phyloP scores from a whole-genome alignment of 352 stramenopile species.

The Phytopythium litorale region DNA sequence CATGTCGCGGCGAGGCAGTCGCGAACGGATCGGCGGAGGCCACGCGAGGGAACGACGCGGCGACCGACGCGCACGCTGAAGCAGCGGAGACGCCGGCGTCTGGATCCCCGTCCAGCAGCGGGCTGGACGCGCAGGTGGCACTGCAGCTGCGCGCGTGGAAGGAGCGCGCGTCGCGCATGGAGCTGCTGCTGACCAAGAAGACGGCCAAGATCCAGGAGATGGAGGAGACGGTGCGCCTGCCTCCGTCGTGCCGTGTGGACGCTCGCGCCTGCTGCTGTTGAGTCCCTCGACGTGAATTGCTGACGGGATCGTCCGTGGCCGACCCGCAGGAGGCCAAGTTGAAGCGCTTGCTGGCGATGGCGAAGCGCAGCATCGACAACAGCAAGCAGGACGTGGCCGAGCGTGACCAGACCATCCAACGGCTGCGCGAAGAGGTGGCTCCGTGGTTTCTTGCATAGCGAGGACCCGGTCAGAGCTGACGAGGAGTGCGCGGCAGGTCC shows the following conservation, averaged over 20 bases:
- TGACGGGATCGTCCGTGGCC: not conserved
- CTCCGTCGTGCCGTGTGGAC: not conserved
- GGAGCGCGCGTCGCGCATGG: conserved; percentile 53
- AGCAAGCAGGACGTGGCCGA: conserved; percentile 77
- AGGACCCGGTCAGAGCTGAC: not conserved
- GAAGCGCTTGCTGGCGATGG: conserved; percentile 79
- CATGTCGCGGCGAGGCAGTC: not conserved
- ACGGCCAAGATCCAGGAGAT: conserved; percentile 70
- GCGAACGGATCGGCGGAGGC: not conserved
- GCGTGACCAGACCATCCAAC: conserved; percentile 52
- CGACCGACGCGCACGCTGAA: not conserved
- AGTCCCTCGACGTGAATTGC: not conserved
- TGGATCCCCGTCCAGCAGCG: conserved; percentile 1
- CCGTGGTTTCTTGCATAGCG: not conserved
- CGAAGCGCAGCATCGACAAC: conserved; percentile 89
- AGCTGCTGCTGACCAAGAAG: conserved; percentile 65
- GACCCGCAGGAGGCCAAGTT: conserved; percentile 60
- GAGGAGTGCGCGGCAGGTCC: conserved; percentile 6
- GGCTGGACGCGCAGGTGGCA: conserved; percentile 16
- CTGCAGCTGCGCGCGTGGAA: conserved; percentile 53
- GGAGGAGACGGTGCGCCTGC: conserved; percentile 55
- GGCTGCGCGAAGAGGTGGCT: conserved; percentile 39
- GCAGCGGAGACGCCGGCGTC: not conserved
- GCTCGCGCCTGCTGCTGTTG: not conserved
- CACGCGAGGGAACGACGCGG: not conserved